A percentile compares a stretch with the other conserved stretches of the same genome.
phyloP scores from a whole-genome alignment of 1,284 basidiomycete genomes.

The Chondrostereum purpureum region DNA sequence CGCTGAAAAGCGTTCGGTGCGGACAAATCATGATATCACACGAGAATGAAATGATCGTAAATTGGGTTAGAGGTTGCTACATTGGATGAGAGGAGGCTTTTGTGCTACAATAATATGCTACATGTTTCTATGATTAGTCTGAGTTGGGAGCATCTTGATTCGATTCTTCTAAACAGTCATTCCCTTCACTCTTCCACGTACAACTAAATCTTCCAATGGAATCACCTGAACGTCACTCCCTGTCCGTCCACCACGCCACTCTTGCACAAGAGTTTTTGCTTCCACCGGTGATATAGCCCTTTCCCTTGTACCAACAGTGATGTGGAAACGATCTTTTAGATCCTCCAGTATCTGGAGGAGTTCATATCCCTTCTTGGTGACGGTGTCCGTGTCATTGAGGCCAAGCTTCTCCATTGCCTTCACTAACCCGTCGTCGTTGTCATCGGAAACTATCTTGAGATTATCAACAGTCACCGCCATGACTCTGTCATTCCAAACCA shows the following conservation, averaged over 20 bases:
- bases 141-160: no score
- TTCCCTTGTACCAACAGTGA: conserved; percentile 80
- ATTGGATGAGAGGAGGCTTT: no score
- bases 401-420: conserved; percentile 15
- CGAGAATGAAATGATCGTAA: no score
- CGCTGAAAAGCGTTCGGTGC: no score
- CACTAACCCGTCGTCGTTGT: conserved; percentile 5
- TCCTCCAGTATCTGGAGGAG: conserved; percentile 41
- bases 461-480: conserved; percentile 73
- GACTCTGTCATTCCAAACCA: conserved; percentile 75
- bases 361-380: conserved; percentile 26
- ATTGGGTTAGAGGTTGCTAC: no score
- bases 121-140: no score
- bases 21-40: no score
- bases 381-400: conserved; percentile 16
- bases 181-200: neutral
- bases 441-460: conserved; percentile 30
- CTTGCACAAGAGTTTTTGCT: conserved; percentile 56
- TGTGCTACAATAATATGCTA: no score
- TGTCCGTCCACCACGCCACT: conserved; percentile 40
- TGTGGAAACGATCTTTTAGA: conserved; percentile 61
- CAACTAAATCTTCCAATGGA: neutral
- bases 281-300: conserved; percentile 62
- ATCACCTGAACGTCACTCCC: conserved; percentile 14
- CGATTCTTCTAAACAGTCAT: neutral